Evolutionary conservation across 768 basidiomycete genomes (phyloP), one percentile per base, ranked within the genome.

Genomic region (Tephrocybe rancida): DNA sequence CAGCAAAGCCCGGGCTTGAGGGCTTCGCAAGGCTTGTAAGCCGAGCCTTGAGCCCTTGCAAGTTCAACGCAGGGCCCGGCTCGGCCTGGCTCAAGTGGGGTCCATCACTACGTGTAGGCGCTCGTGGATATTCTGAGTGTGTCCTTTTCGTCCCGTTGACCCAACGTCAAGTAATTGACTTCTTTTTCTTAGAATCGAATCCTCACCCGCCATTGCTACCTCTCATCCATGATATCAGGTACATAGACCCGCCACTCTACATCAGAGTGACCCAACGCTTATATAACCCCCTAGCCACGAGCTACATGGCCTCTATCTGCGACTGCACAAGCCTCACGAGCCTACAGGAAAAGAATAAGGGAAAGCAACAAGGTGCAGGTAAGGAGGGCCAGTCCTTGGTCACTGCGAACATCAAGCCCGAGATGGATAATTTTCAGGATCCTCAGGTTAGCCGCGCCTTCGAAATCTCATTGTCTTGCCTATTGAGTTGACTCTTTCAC

Each of bases 371-470:
- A 48, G 21, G 51, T 43, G 49, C 60, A 56, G 21, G 50, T 51
- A 7, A 59, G 41, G 21, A 48, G 49, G 66, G 68, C 13, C 44
- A n/a, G n/a, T n/a, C n/a, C n/a, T 26, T 2, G n/a, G 35, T 16
- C 53, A 25, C 8, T 57, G 48, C 16, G 42, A 43, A 25, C 27
- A 26, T 7, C 24, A 19, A 6, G 10, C 59, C 54, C 0, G 71
- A 72, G 54, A 69, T 71, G 69, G 61, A 73, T 49, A 73, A 73
- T 47, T 76, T 74, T 53, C 73, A 74, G 53, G 68, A 76, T 54
- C 71, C 71, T 0, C 69, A 75, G 58, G 67, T 70, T 4, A n/a
- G 16, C 19, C n/a, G n/a, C n/a, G n/a, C n/a, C n/a, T n/a, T n/a
- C n/a, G n/a, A n/a, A 19, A 10, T 22, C 13, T 11, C 2, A 21